Base-by-base conservation (phyloP, 768 basidiomycete genomes). In the Pulveroboletus sp. region DNA sequence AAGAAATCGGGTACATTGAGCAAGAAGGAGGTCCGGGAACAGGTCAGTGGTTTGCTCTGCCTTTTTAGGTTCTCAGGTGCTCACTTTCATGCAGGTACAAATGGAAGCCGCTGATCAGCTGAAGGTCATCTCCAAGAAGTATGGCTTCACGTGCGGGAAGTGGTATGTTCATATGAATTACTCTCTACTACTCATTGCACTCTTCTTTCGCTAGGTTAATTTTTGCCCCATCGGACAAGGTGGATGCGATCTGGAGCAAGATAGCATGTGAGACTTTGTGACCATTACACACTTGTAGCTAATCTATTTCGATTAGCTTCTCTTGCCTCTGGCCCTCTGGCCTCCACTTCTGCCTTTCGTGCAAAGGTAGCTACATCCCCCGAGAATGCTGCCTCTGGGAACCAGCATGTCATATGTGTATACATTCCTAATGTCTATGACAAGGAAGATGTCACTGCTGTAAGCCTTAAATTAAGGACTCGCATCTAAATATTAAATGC, bases 361-460 rank as follows among this genome's bases (percentile, higher is more conserved):
- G 75, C 79, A 13, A 89, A 88, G 64, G 87, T 87, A 6, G 73
- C 87, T 2, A 90, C 87, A 1, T 79, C 75, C 21, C 77, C 82
- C 0, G 64, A 69, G 43, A 64, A 67, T 38, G 76, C 79, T 41
- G 70, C 50, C 14, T 61, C 77, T 17, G 73, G 78, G 29, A 65
- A 79, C 43, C 81, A 80, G 54, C 87, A 87, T 59, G 65, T 87
- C 23, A 78, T 90, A 25, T 87, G 85, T 56, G 55, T 90, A 14
- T 89, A 88, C 56, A 61, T 89, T 17, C 85, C 87, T 4, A 70
- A 90, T 61, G 79, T 87, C 13, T 87, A 82, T 60, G 78, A 89
- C 64, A 82, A 83, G 60, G 70, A 69, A 27, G 70, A 69, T 34
- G 81, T 84, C 4, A 77, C 72, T 8, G 74, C 79, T 61, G 85